Evolutionary conservation across 139 green algal genomes (phyloP), one percentile per base, ranked within the genome.

Genomic region (Medakamo hakoo): DNA sequence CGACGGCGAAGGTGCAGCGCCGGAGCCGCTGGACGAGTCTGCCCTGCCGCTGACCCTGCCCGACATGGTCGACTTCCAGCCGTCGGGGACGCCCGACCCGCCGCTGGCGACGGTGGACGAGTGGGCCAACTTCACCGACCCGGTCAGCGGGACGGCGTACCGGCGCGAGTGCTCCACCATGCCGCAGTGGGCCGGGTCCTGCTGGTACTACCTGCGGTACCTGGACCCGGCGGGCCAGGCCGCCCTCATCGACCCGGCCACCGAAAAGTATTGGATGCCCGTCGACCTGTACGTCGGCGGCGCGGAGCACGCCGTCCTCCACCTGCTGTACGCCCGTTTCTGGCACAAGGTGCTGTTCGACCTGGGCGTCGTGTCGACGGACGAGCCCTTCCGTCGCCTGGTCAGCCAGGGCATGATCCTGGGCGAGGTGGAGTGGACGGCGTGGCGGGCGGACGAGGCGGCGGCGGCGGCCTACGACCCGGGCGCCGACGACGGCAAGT

Each of bases 241-340:
- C 64, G 68, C 59, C 25, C 71, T 94, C 30, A 75, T 98, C 19
- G 84, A 93, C 66, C 77, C 78, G 14, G 81, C 87, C 29, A 73
- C 81, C 55, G 93, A 98, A 74, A 84, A 85, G 71, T 95, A 94
- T 78, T 95, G 88, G 92, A 93, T 97, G 86, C 91, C 90, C 1
- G 93, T 99, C 58, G 93, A 99, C 77, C 68, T 98, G 67, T 99
- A 99, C 70, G 90, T 99, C n/a, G 93, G 92, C 2, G 93, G 93
- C 3, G 89, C 93, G 14, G 93, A 99, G 80, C 93, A 99, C 70
- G 89, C 91, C 3, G 91, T 98, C 70, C 84, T 99, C 69, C 93
- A 99, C 75, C 78, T 99, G 40, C 82, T 99, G 27, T 99, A 99
- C 68, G 88, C 93, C 18, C 77, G 92, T 56, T 97, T 98, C 77